These are phyloP conservation scores for Sporothrix mexicana DNA, from an alignment of 2,329 filamentous ascomycete genomes.

Conservation along the genomic window DNA sequence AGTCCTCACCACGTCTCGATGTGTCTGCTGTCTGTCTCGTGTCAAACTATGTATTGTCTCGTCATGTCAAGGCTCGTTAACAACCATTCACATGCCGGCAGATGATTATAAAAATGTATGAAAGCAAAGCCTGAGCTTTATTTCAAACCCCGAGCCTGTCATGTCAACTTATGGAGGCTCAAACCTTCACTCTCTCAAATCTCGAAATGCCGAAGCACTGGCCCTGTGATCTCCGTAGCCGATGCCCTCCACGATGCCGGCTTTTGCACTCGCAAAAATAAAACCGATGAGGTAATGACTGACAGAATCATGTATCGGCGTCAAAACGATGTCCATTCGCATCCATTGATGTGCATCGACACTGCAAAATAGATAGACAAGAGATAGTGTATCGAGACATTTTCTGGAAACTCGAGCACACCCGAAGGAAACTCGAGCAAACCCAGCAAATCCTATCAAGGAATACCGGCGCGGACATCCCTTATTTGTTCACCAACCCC, in stretches of 20 bases:
- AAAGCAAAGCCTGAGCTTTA: too few relatives aligned
- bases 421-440: background rate
- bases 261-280: background rate
- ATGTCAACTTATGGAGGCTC: background rate
- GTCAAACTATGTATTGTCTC: background rate
- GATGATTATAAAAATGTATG: too few relatives aligned
- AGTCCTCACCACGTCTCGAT: background rate
- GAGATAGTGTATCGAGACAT: too few relatives aligned
- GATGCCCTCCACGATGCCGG: background rate
- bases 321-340: too few relatives aligned
- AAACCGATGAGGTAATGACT: background rate
- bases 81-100: background rate
- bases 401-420: background rate
- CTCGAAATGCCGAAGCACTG: background rate
- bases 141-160: background rate
- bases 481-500: background rate
- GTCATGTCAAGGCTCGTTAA: background rate
- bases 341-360: too few relatives aligned
- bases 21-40: background rate
- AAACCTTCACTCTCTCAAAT: too few relatives aligned
- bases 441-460: background rate
- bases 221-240: background rate
- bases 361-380: too few relatives aligned
- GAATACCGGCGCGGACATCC: conserved; percentile 5
- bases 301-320: background rate